Evolutionary conservation across 345 rosid species (phyloP), one percentile per base, ranked within the genome.

Genomic region (Streptanthus diversifolius): DNA sequence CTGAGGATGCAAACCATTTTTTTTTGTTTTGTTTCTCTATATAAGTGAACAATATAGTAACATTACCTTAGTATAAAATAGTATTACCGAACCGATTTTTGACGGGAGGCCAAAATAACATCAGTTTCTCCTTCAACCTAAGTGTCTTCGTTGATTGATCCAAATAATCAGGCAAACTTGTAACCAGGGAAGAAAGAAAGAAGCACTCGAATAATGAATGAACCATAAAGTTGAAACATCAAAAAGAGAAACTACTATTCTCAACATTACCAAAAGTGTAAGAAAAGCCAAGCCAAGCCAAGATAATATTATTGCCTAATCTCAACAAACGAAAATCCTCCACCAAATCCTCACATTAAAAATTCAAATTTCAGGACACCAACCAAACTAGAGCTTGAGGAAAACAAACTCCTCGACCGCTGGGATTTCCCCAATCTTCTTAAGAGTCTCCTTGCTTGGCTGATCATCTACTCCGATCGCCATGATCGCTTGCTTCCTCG

Each of bases 391-490:
- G 72, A 89, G 74, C 87, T 91, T 86, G 73, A 89, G 96, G 85
- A 83, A 89, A 65, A 89, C 96, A 32, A 91, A 89, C 81, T 89
- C 96, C 73, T 91, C 93, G 12, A 89, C 43, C 2, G 95, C 90
- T 3, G 91, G 83, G 8, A 89, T 75, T 10, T 86, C 90, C 0
- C 96, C 97, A 9, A 91, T 91, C 86, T 65, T 91, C 83, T 85
- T 85, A 37, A 91, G 68, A 27, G 82, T 65, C 40, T 86, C 85
- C 35, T 81, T 82, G 64, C 82, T 82, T 33, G 93, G 97, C 47
- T 79, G 85, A 2, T 91, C 97, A 43, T 89, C 97, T 1, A 91
- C 91, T 40, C 97, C 97, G n/a, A 91, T 91, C 2, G 96, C 97
- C 96, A 89, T 91, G 32, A 91, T 87, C 0, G 97, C 97, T 45